Conservation (phyloP, 2,329 filamentous ascomycete species). For the Hypoxylon sp. region DNA sequence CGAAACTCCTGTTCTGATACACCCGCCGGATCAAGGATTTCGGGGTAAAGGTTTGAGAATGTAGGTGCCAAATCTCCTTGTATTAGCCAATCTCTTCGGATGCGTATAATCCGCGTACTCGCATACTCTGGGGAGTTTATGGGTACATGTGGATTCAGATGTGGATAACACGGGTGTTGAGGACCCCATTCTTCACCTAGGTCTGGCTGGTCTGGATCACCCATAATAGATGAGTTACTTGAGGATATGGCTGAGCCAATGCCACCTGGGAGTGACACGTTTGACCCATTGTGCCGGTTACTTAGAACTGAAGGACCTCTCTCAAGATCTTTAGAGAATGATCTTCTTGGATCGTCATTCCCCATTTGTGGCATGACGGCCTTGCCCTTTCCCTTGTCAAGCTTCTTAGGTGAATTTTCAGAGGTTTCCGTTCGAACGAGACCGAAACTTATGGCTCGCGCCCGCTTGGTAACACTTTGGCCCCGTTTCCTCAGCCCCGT, state of each 20-base stretch:
- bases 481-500: conserved; percentile 51
- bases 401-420: conserved; percentile 48
- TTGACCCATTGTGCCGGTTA: conserved; percentile 61
- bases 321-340: conserved; percentile 68
- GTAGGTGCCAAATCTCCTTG: conserved; percentile 91
- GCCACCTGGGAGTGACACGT: conserved; percentile 65
- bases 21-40: conserved; percentile 89
- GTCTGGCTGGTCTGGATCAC: conserved; percentile 73
- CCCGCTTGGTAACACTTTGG: conserved; percentile 52
- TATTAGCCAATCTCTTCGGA: conserved; percentile 91
- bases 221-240: conserved; percentile 73
- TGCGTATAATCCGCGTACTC: conserved; percentile 89
- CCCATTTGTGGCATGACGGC: conserved; percentile 61
- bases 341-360: conserved; percentile 55
- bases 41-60: conserved; percentile 95
- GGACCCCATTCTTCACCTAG: conserved; percentile 90
- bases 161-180: conserved; percentile 93
- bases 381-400: conserved; percentile 68
- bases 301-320: conserved; percentile 65
- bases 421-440: conserved; percentile 47
- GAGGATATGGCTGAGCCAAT: conserved; percentile 68
- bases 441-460: conserved; percentile 52
- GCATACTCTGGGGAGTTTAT: conserved; percentile 79
- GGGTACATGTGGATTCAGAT: conserved; percentile 92
- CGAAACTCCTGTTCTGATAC: conserved; percentile 90